Percentiles rank a stretch among this genome's conserved stretches.
phyloP scores from a whole-genome alignment of 768 basidiomycete genomes.

The Trametes cubensis region DNA sequence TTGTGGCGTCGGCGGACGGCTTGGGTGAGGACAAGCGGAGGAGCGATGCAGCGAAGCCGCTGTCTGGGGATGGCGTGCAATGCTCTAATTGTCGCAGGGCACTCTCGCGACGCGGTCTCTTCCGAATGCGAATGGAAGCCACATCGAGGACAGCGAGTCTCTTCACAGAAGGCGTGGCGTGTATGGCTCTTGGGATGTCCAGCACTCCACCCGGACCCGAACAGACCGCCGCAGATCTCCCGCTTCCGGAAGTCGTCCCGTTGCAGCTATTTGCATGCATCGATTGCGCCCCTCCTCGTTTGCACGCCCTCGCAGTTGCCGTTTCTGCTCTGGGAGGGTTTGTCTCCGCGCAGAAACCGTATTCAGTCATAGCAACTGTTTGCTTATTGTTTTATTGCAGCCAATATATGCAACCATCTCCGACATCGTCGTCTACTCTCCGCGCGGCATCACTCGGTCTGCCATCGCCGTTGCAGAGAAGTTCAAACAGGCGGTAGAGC shows the following conservation, averaged over 20 bases:
- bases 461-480: conserved; percentile 64
- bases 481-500: conserved; percentile 63
- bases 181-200: conserved; percentile 10
- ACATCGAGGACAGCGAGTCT: conserved; percentile 1
- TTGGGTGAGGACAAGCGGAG: background rate
- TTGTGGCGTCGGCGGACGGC: conserved; percentile 11
- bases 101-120: conserved; percentile 7
- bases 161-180: conserved; percentile 19
- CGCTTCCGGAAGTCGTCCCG: conserved; percentile 6
- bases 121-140: conserved; percentile 3
- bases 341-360: background rate
- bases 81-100: conserved; percentile 5
- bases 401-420: conserved; percentile 87
- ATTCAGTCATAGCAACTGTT: background rate
- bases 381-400: conserved; percentile 40
- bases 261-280: conserved; percentile 5
- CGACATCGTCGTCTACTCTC: conserved; percentile 88
- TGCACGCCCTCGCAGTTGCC: background rate
- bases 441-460: conserved; percentile 56
- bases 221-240: conserved; percentile 12
- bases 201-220: conserved; percentile 12
- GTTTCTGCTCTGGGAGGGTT: background rate
- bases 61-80: background rate
- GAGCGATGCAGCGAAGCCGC: background rate
- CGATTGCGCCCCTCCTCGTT: conserved; percentile 2